Percentiles rank a stretch among this genome's conserved stretches.
phyloP scores from a whole-genome alignment of 805 yeast genomes.

The Myxozyma kluyveri region DNA sequence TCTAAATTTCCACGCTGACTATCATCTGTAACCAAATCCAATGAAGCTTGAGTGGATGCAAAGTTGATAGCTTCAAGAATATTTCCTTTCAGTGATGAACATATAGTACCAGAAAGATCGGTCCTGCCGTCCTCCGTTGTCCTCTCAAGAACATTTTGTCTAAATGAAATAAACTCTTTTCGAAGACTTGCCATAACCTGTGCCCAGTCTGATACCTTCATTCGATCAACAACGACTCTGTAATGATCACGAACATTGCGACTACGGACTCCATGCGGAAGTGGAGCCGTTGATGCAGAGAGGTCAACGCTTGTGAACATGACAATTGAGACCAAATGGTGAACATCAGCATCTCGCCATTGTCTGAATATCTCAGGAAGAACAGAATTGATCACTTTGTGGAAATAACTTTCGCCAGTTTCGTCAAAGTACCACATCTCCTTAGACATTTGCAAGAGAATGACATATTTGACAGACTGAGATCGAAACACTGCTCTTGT shows the following conservation, averaged over 20 bases:
- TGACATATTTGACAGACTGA: constrained; percentile 80
- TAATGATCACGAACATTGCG: constrained; percentile 72
- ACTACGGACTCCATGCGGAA: constrained; percentile 70
- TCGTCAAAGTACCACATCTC: constrained; percentile 99
- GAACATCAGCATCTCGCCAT: constrained; percentile 85
- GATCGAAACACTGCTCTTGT: constrained; percentile 86
- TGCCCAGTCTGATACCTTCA: constrained; percentile 83
- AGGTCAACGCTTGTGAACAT: constrained; percentile 68
- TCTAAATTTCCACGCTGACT: constrained; percentile 89
- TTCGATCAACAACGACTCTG: constrained; percentile 93
- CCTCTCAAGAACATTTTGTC: constrained; percentile 64
- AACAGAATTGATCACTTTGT: constrained; percentile 85
- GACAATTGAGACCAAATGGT: constrained; percentile 87
- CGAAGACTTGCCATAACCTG: constrained; percentile 85
- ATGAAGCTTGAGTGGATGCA: constrained; percentile 72
- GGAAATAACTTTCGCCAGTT: constrained; percentile 90
- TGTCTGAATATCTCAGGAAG: constrained; percentile 83
- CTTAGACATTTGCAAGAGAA: constrained; percentile 80
- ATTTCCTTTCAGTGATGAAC: constrained; percentile 89
- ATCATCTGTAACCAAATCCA: constrained; percentile 80
- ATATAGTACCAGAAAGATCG: constrained; percentile 56
- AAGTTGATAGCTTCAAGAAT: constrained; percentile 81
- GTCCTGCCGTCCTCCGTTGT: constrained; percentile 38
- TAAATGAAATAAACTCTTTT: constrained; percentile 78
- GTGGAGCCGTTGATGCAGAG: constrained; percentile 20